These are phyloP conservation scores for Fragilaria radians DNA, from an alignment of 108 stramenopile genomes.

Conservation along the genomic window DNA sequence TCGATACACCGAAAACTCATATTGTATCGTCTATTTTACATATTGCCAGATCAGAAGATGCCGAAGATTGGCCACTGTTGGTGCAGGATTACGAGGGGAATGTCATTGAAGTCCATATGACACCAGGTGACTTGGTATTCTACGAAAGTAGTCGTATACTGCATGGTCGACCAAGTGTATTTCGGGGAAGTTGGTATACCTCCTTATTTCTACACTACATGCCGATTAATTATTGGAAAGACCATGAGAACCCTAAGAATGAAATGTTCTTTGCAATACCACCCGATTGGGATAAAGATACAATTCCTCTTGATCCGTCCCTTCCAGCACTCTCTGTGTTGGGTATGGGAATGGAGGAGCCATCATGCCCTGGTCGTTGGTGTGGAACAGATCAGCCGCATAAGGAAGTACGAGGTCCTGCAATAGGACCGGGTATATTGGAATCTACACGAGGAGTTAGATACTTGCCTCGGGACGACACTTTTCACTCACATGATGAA, in stretches of 20 bases:
- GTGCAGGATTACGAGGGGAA: conserved; percentile 52
- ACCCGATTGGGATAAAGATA: neutral
- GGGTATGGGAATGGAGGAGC: neutral
- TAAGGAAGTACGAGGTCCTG: neutral
- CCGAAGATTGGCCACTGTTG: conserved; percentile 47
- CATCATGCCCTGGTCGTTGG: neutral
- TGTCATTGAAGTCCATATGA: conserved; percentile 36
- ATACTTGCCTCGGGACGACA: neutral
- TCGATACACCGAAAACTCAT: conserved; percentile 52
- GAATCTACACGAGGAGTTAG: neutral
- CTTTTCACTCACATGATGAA: neutral
- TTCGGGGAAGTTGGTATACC: conserved; percentile 39
- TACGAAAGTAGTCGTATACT: conserved; percentile 76
- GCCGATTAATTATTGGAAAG: conserved; percentile 2
- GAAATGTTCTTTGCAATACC: neutral
- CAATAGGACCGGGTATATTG: neutral
- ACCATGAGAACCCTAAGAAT: neutral
- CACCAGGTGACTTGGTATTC: conserved; percentile 55
- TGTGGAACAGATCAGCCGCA: neutral
- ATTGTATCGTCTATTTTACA: conserved; percentile 57
- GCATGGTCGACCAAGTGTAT: conserved; percentile 47
- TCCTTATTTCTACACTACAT: conserved; percentile 36
- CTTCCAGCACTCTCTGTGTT: neutral
- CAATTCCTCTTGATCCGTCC: neutral
- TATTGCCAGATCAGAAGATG: conserved; percentile 38